These are phyloP conservation scores for Saturnispora halmiae DNA, from an alignment of 805 yeast genomes.

Conservation along the genomic window DNA sequence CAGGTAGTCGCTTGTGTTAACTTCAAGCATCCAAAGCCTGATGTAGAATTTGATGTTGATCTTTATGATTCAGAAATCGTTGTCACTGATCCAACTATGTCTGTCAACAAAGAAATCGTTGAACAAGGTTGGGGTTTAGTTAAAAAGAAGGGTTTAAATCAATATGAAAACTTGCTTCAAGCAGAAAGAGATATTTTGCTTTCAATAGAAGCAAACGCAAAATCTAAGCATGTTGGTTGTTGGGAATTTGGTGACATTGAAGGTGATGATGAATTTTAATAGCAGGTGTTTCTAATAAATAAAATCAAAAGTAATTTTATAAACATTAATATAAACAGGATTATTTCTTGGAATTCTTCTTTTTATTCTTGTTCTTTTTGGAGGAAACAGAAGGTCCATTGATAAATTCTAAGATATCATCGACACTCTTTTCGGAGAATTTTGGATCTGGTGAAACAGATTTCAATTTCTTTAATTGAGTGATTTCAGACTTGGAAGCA, in stretches of 20 bases:
- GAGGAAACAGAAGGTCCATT: constrained; percentile 40
- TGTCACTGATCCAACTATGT: constrained; percentile 43
- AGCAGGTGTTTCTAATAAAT: constrained; percentile 3
- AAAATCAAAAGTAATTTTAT: constrained; percentile 3
- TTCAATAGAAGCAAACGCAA: constrained; percentile 41
- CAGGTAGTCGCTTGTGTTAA: constrained; percentile 47
- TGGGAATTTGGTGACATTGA: constrained; percentile 73
- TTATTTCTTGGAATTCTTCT: constrained; percentile 18
- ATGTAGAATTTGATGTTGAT: constrained; percentile 41
- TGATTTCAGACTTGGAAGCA: constrained; percentile 17
- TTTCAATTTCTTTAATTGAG: constrained; percentile 27
- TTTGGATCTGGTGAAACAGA: constrained; percentile 38
- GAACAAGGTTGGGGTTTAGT: constrained; percentile 54
- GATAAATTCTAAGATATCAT: constrained; percentile 62
- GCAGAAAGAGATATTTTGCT: constrained; percentile 33
- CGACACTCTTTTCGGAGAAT: constrained; percentile 57
- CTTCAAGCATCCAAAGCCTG: constrained; percentile 30
- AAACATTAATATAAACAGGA: constrained; percentile 6
- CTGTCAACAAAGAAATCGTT: constrained; percentile 53
- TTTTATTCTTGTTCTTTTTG: constrained; percentile 27
- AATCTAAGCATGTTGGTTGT: constrained; percentile 45
- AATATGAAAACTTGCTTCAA: constrained; percentile 30
- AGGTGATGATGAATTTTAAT: constrained; percentile 36
- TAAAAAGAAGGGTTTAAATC: constrained; percentile 27
- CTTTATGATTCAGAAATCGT: constrained; percentile 51